Conservation (phyloP, 805 yeast genomes). For the Candida tibetensis region DNA sequence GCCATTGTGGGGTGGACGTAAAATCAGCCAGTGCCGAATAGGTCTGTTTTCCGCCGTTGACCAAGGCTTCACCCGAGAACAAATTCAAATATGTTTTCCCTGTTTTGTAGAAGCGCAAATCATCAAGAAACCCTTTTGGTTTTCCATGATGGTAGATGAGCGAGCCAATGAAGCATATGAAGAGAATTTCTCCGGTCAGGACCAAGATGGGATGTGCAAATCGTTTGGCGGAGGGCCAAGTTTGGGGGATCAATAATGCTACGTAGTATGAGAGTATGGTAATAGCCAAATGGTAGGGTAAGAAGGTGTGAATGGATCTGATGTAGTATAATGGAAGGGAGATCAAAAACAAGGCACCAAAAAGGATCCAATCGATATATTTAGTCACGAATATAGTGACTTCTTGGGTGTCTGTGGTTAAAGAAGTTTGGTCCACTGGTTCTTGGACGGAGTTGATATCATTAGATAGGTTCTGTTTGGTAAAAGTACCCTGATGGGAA, state of each 20-base stretch:
- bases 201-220: conserved; percentile 71
- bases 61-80: conserved; percentile 40
- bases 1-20: conserved; percentile 46
- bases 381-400: conserved; percentile 36
- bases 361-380: conserved; percentile 57
- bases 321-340: conserved; percentile 63
- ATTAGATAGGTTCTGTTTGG: neutral
- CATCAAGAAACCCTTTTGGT: conserved; percentile 49
- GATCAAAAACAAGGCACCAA: conserved; percentile 44
- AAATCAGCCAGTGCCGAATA: conserved; percentile 13
- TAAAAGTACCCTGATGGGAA: neutral
- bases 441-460: neutral
- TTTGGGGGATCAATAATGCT: conserved; percentile 45
- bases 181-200: conserved; percentile 60
- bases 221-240: conserved; percentile 45
- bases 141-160: conserved; percentile 42
- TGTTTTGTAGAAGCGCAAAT: conserved; percentile 58
- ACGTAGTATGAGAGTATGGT: conserved; percentile 56
- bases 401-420: conserved; percentile 2
- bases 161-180: conserved; percentile 60
- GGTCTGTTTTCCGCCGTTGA: conserved; percentile 25
- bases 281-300: conserved; percentile 61
- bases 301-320: conserved; percentile 44
- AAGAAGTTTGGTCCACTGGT: neutral
- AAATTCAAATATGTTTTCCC: conserved; percentile 63